Base-by-base conservation (phyloP, 306 rosid genomes). In the Calophaca sinica region DNA sequence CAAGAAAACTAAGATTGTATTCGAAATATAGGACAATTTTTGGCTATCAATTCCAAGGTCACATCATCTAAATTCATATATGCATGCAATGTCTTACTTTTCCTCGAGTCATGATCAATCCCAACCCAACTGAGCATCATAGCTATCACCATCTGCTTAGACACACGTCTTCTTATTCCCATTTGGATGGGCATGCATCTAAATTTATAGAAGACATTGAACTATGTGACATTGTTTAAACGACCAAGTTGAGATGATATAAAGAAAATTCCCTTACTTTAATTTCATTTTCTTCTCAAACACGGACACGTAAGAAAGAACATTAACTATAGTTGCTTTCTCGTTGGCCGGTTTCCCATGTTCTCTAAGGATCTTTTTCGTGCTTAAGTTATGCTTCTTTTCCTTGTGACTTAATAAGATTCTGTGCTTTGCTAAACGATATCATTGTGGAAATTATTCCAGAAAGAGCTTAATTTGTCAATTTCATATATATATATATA, bases 151-250 rank as follows among this genome's bases (percentile, higher is more conserved):
- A 41, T 63, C 54, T 31, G 28, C 38, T 20, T 8, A 11, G 44
- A 62, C 79, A 62, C 79, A 41, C 48, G 14, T 38, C 38, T 50
- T 50, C 33, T 62, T 74, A 74, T 74, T 74, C 78, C 70, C 62
- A 35, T 61, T 39, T 9, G 48, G 48, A 42, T 42, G 11, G 4
- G 26, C 55, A 60, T 59, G 68, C 77, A 58, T 44, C 58, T 29
- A 11, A 71, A 54, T 15, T 39, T 41, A 71, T 53, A 58, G 42
- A 45, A 73, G 9, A 38, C 36, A 55, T 60, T 60, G 69, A 48
- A 59, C 46, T 31, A 2, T 12, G 12, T 28, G 76, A 29, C 69
- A 72, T 31, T 58, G 5, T 45, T 73, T 31, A 68, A 73, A 32
- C 68, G 48, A 13, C 46, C 68, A 73, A 73, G 36, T 72, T 58